phyloP scores from a whole-genome alignment of 495 filamentous ascomycete genomes.

The Penicillium alfredii region DNA sequence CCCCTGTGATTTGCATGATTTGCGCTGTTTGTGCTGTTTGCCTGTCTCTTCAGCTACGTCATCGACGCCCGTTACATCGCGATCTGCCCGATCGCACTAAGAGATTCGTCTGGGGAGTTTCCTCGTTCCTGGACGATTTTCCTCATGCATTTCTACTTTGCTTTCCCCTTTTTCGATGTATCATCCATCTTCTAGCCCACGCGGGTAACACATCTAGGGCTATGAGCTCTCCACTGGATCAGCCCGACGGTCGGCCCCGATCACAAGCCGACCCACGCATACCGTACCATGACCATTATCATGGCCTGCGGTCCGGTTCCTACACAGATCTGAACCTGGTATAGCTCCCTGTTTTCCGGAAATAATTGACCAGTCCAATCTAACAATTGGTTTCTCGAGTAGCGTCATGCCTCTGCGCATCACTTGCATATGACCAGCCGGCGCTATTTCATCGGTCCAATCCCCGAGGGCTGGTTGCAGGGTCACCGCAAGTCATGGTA shows the following conservation, averaged over 20 bases:
- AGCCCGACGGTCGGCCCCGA: constrained; percentile 8
- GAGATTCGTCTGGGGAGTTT: no score
- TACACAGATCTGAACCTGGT: constrained; percentile 54
- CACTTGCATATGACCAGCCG: constrained; percentile 59
- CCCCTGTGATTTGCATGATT: constrained; percentile 2
- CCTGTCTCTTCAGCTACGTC: constrained; percentile 23
- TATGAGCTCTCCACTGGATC: constrained; percentile 26
- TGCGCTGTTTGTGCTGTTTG: neutral
- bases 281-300: constrained; percentile 22
- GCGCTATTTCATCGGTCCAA: constrained; percentile 62
- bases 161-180: neutral
- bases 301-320: constrained; percentile 38
- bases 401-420: constrained; percentile 58
- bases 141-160: no score
- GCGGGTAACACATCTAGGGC: constrained; percentile 15
- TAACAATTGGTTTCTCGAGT: constrained; percentile 6
- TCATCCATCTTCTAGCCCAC: neutral
- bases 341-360: constrained; percentile 4
- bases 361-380: neutral
- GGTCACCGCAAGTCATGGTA: constrained; percentile 61
- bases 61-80: constrained; percentile 17
- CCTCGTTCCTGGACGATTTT: no score
- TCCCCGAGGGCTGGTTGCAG: constrained; percentile 63
- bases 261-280: constrained; percentile 15
- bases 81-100: no score